These are phyloP conservation scores for Hansfordia pulvinata DNA, from an alignment of 2,329 filamentous ascomycete species.

Conservation along the genomic window DNA sequence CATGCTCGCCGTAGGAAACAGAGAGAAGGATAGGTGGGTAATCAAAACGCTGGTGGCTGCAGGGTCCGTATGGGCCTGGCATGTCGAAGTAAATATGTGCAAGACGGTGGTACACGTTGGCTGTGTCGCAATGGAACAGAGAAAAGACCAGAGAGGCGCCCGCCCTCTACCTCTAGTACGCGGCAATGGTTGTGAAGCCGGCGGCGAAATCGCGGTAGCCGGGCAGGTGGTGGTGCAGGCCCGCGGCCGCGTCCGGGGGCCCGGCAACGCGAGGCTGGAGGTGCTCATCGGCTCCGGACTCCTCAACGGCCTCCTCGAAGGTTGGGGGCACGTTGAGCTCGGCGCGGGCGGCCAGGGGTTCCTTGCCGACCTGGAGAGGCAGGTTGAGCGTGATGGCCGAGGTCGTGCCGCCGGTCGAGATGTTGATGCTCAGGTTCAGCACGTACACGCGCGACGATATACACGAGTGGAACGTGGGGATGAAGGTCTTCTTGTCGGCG, in stretches of 20 bases:
- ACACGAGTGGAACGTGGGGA: conserved; percentile 46
- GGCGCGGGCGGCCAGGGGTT: conserved; percentile 11
- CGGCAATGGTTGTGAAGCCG: no score
- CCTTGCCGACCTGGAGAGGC: conserved; percentile 37
- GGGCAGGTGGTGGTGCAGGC: conserved; percentile 22
- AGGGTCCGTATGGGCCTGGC: no score
- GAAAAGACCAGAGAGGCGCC: no score
- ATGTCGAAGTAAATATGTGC: no score
- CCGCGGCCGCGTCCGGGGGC: conserved; percentile 17
- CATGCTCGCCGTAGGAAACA: no score
- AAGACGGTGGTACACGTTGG: no score
- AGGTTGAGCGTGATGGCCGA: conserved; percentile 29
- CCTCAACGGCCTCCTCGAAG: conserved; percentile 34
- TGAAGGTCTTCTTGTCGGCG: conserved; percentile 30
- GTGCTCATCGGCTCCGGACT: conserved; percentile 27
- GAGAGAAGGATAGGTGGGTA: no score
- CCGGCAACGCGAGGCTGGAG: conserved; percentile 24
- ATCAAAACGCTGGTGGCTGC: no score
- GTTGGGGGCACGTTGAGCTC: conserved; percentile 24
- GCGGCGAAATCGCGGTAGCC: conserved; percentile 11
- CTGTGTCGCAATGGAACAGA: no score
- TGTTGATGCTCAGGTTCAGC: conserved; percentile 27
- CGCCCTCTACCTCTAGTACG: no score
- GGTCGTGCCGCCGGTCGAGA: conserved; percentile 24
- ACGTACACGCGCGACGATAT: conserved; percentile 41